A percentile compares a stretch with the other conserved stretches of the same genome.
Conservation (phyloP, 1,139 yeast species). For the Nakaseomyces bracarensis region DNA sequence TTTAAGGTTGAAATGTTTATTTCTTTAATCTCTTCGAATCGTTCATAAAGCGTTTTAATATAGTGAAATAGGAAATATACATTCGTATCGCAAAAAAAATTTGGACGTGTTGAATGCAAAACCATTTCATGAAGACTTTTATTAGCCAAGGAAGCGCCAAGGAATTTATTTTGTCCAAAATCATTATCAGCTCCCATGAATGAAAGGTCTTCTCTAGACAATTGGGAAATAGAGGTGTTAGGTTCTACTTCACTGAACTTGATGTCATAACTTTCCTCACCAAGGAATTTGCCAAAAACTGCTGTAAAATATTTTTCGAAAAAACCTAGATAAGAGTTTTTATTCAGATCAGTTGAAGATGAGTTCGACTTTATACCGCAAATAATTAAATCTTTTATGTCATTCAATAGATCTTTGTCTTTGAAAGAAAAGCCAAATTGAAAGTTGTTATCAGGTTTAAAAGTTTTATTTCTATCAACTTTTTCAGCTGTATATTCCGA, state of each 20-base stretch:
- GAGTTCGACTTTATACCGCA: conserved; percentile 56
- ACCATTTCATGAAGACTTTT: conserved; percentile 9
- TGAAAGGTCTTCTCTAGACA: background rate
- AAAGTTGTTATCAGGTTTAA: conserved; percentile 62
- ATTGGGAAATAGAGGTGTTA: conserved; percentile 1
- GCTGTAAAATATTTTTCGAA: background rate
- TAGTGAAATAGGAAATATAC: conserved; percentile 87
- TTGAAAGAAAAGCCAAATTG: conserved; percentile 60
- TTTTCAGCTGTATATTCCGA: conserved; percentile 85
- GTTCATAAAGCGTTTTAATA: conserved; percentile 69
- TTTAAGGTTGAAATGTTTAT: conserved; percentile 58
- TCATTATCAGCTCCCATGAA: background rate
- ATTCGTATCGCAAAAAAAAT: conserved; percentile 81
- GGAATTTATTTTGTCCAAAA: background rate
- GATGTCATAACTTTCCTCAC: background rate
- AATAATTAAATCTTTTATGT: conserved; percentile 65
- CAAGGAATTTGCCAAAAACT: background rate
- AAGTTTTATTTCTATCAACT: conserved; percentile 71
- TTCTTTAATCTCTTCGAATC: conserved; percentile 68
- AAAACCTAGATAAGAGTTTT: conserved; percentile 28
- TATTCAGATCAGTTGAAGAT: conserved; percentile 72
- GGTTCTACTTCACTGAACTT: background rate
- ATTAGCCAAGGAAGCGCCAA: conserved; percentile 50
- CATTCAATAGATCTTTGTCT: conserved; percentile 64
- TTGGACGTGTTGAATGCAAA: conserved; percentile 39